Evolutionary conservation across 441 rosid genomes (phyloP), one percentile per base, ranked within the genome.

Genomic region (Erysimum cheiri): DNA sequence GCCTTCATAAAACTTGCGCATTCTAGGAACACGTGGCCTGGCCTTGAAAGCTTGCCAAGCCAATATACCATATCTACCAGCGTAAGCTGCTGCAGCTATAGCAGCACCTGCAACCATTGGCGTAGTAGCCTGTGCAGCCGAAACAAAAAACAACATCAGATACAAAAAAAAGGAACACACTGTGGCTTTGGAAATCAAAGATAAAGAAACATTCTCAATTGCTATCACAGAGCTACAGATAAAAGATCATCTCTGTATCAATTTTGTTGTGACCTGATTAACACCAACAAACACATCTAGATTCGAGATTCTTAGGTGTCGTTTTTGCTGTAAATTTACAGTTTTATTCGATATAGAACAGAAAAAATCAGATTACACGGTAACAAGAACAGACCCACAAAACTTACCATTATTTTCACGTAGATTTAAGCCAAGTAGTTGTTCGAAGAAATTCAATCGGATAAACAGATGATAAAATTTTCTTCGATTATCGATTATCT

Each of bases 41-140:
- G 90, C 76, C 78, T 85, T 86, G 53, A 86, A 88, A 17, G 88
- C 88, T 71, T 85, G 89, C 91, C 93, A 88, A 31, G 91, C 89
- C 53, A 70, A 61, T 72, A 88, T 57, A 59, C 91, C 83, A 58
- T 73, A 86, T 77, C 77, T 83, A 72, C 91, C 84, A 3, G 89
- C 90, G 58, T 71, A 81, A 26, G 93, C 93, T 39, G 87, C 85
- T 29, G 77, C 80, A 52, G 80, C 80, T 6, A 71, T 64, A 24
- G 80, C 76, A 49, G 53, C 76, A 37, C 80, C 78, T 53, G 69
- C 78, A 9, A 77, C 48, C 57, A 77, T 60, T 11, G 80, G 80
- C 39, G 80, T 65, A 3, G 63, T 65, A 3, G 63, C 77, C 80
- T 77, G 69, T 33, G 11, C 8, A n/a, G 39, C 70, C 71, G 63